Evolutionary conservation across 148 eudicot species (phyloP), one percentile per base, ranked within the genome.

Genomic region (Agrostemma githago): DNA sequence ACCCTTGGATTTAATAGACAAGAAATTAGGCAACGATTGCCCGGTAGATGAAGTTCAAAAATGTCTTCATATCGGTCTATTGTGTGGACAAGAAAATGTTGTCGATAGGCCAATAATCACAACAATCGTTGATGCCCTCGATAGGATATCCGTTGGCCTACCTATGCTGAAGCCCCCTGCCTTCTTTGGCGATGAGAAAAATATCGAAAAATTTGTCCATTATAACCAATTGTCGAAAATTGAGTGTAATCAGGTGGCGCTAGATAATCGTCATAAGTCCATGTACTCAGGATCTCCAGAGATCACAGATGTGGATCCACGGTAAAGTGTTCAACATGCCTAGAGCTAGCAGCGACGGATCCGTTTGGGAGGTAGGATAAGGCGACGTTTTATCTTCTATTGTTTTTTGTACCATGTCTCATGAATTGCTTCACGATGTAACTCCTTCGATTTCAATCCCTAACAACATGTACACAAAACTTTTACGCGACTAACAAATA

Each of bases 41-140:
- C 39, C 73, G 1, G n/a, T 57, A 0, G 78, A 81, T 34, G 84
- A 84, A 53, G 66, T 64, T 4, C 19, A 15, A 8, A 81, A 76
- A 61, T 84, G 84, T 51, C 69, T 84, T 43, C 86, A 84, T 42
- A 58, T 81, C 5, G 84, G 78, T 7, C 39, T 81, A 9, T 48
- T 81, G 21, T 84, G 86, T 57, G 40, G 73, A 37, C 84, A 84
- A 78, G 86, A 81, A 72, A 73, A 63, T 56, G 73, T 67, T 26
- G 34, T 63, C 14, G 68, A 65, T 8, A 81, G 86, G 53, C 86
- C 86, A 0, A 63, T 39, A 40, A 78, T 73, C 69, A 48, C 76
- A 58, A 44, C 78, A 1, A 14, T 81, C 46, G 84, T 78, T 58
- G 76, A 79, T 37, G 72, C 74, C 40, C 77, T 80, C 17, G 72